Evolutionary conservation across 1,284 basidiomycete genomes (phyloP).

Genomic region (Macrocybe sp.): DNA sequence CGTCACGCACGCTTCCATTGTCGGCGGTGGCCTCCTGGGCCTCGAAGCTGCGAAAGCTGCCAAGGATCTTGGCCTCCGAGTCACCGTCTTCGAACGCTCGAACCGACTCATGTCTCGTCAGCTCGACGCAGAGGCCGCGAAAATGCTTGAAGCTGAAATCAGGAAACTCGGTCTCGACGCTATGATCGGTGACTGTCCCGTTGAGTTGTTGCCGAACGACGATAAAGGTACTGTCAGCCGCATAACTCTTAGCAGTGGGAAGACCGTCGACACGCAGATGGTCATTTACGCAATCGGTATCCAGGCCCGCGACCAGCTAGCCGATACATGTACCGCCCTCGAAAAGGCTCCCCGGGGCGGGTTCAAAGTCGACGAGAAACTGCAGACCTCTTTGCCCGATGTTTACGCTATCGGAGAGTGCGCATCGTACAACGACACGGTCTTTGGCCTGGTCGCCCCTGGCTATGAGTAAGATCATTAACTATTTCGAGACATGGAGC

Average conservation of each 20-base stretch:
- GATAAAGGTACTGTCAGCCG: slow-evolving; percentile 36
- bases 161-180: slow-evolving; percentile 63
- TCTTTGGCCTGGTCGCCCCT: slow-evolving; percentile 68
- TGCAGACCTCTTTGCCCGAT: slow-evolving; percentile 52
- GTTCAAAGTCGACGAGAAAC: slow-evolving; percentile 52
- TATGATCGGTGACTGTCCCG: slow-evolving; percentile 29
- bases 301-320: slow-evolving; percentile 66
- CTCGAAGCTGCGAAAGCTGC: slow-evolving; percentile 75
- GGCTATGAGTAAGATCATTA: slow-evolving; percentile 37
- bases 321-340: slow-evolving; percentile 42
- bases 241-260: slow-evolving; percentile 43
- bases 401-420: slow-evolving; percentile 78
- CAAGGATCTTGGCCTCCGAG: slow-evolving; percentile 40
- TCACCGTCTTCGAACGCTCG: slow-evolving; percentile 48
- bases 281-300: slow-evolving; percentile 69
- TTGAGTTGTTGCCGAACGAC: slow-evolving; percentile 28
- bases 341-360: slow-evolving; percentile 46
- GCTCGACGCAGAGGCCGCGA: slow-evolving; percentile 64
- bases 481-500: slow-evolving; percentile 8
- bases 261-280: slow-evolving; percentile 40
- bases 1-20: slow-evolving; percentile 48
- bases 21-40: slow-evolving; percentile 73
- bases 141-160: slow-evolving; percentile 66
- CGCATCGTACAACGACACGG: slow-evolving; percentile 63
- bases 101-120: slow-evolving; percentile 36